Evolutionary conservation across 1,284 basidiomycete genomes (phyloP), one percentile per base, ranked within the genome.

Genomic region (Cutaneotrichosporon cavernicola): DNA sequence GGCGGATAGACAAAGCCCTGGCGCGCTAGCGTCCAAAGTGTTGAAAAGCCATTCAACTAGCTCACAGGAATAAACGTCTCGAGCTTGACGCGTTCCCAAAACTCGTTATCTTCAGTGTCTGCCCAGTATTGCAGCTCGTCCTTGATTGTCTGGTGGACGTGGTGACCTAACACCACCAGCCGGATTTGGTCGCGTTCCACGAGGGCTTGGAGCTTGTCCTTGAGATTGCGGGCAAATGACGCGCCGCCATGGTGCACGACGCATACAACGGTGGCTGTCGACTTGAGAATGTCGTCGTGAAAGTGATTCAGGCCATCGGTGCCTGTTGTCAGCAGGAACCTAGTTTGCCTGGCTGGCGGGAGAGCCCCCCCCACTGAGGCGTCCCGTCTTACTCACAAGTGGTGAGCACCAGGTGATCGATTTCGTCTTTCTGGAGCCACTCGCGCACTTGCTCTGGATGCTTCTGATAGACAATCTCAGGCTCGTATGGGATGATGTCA

Each of bases 201-300:
- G 8, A 64, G 26, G 6, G 26, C 6, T 16, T 16, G 22, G 13
- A 64, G 31, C 16, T 10, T 10, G 4, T 60, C 11, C n/a, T 52
- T 43, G 18, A 56, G 13, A 4, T 14, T 5, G 26, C 16, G 31
- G 10, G 22, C 22, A 18, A 60, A 51, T 9, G 8, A 5, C 32
- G 18, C 26, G 21, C 63, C 63, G 4, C 58, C 30, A 46, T 64
- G 58, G 53, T 64, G 63, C 31, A 60, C 58, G 16, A 57, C 22
- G n/a, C 63, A 64, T 53, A 64, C 38, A n/a, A 64, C 53, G 46
- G 60, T 56, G 21, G 49, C 58, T 2, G 31, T 49, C 1, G 58
- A 43, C 14, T n/a, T 32, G 18, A 56, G 16, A 18, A 64, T 36
- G 7, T 49, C 47, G 1, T 43, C 46, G 13, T 38, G 2, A 36